Evolutionary conservation across 768 basidiomycete species (phyloP).

Genomic region (Boletales sp.): DNA sequence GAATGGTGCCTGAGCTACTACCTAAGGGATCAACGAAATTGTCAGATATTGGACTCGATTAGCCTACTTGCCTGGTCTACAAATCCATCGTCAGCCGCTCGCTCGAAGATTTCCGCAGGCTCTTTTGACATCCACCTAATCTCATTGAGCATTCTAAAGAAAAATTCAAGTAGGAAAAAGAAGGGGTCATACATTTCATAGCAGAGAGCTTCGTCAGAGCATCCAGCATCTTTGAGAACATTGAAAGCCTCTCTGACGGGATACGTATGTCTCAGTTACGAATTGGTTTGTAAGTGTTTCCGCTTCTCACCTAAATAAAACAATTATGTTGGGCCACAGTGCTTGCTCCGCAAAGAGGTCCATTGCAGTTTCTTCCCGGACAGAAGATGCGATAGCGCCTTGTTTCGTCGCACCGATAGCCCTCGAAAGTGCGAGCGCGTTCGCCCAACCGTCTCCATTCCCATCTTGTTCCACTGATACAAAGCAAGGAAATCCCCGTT

Average conservation of each 20-base stretch:
- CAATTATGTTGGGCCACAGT: constrained; percentile 65
- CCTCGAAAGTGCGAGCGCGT: constrained; percentile 51
- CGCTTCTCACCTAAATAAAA: constrained; percentile 47
- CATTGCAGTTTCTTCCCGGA: constrained; percentile 61
- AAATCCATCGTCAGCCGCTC: constrained; percentile 65
- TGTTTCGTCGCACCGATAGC: constrained; percentile 61
- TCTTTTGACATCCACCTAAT: constrained; percentile 71
- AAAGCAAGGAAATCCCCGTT: constrained; percentile 62
- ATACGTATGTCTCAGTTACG: neutral
- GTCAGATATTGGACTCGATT: neutral
- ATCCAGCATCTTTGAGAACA: constrained; percentile 59
- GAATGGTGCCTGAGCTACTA: constrained; percentile 58
- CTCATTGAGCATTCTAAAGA: neutral
- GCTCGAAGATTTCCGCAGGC: constrained; percentile 65
- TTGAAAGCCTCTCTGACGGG: constrained; percentile 51
- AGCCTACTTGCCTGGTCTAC: constrained; percentile 43
- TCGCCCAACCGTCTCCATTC: constrained; percentile 41
- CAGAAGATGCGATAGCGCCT: constrained; percentile 61
- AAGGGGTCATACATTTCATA: constrained; percentile 52
- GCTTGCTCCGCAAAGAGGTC: constrained; percentile 65
- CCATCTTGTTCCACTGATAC: constrained; percentile 64
- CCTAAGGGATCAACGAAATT: neutral
- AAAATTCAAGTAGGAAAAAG: neutral
- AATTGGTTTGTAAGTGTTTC: neutral
- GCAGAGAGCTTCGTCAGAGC: constrained; percentile 63